Evolutionary conservation across 2,329 filamentous ascomycete species (phyloP).

Genomic region (Nemania sp.): DNA sequence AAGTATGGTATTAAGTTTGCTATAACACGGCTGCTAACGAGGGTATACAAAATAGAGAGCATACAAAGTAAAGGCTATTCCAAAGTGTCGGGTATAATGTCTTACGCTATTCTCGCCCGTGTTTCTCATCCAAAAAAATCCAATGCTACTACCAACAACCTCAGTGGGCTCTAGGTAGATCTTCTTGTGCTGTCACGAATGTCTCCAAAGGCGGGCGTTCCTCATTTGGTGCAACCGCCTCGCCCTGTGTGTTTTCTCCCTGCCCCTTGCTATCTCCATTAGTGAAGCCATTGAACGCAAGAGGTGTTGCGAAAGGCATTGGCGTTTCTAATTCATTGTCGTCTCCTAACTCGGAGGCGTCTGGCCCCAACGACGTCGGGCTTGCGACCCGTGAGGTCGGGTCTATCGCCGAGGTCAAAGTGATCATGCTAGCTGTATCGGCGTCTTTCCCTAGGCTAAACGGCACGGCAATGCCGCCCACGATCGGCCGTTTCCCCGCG

Average conservation of each 20-base stretch:
- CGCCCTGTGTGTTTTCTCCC: constrained; percentile 14
- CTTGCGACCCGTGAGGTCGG: constrained; percentile 51
- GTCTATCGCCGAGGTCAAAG: constrained; percentile 63
- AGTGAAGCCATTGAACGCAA: constrained; percentile 1
- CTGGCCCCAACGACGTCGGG: constrained; percentile 47
- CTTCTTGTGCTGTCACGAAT: constrained; percentile 66
- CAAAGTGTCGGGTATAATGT: constrained; percentile 32
- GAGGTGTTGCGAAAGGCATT: constrained; percentile 33
- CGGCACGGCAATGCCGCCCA: constrained; percentile 77
- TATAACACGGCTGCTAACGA: constrained; percentile 19
- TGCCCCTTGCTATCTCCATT: neutral
- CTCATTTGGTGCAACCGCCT: constrained; percentile 15
- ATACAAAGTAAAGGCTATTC: constrained; percentile 36
- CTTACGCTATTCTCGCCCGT: constrained; percentile 21
- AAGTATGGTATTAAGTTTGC: constrained; percentile 6
- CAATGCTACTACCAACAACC: neutral
- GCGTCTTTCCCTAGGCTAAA: constrained; percentile 75
- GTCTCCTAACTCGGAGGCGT: constrained; percentile 29
- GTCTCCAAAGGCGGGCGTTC: constrained; percentile 59
- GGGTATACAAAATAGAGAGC: constrained; percentile 28
- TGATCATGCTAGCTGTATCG: constrained; percentile 77
- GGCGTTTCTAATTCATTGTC: constrained; percentile 25
- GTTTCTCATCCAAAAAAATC: neutral
- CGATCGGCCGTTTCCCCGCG: constrained; percentile 72
- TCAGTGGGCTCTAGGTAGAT: constrained; percentile 50